phyloP scores from a whole-genome alignment of 768 basidiomycete species.

The Mrakia hoshinonis region DNA sequence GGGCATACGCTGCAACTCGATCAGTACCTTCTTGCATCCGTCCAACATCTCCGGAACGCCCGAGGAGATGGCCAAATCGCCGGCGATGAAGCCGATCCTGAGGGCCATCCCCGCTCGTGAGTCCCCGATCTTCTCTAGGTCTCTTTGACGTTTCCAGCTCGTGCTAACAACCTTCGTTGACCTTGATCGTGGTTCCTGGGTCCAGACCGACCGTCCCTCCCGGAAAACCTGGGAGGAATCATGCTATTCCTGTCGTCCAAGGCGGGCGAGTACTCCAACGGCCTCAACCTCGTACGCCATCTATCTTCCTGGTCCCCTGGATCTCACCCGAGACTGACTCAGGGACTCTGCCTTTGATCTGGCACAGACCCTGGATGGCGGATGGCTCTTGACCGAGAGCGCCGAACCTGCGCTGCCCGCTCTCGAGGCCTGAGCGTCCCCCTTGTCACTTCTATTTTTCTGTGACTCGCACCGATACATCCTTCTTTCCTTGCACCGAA shows the following conservation, averaged over 20 bases:
- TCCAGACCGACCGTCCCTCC: neutral
- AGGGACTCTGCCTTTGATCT: too few relatives aligned
- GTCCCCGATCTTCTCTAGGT: neutral
- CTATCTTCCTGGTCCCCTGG: too few relatives aligned
- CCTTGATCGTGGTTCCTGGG: neutral
- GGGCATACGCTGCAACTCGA: neutral
- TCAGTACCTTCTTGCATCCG: neutral
- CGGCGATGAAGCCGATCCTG: neutral
- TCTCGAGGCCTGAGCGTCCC: too few relatives aligned
- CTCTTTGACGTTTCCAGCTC: neutral
- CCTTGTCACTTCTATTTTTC: too few relatives aligned
- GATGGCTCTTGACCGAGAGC: neutral
- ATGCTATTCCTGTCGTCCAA: slow-evolving; percentile 3
- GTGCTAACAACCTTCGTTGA: neutral
- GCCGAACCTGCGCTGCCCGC: neutral
- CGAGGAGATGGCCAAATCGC: neutral
- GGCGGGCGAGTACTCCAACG: slow-evolving; percentile 1
- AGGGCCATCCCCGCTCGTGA: slow-evolving; percentile 2
- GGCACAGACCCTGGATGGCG: neutral
- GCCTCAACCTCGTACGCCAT: neutral
- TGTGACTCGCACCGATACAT: too few relatives aligned
- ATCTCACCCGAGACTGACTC: too few relatives aligned
- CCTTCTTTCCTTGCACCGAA: too few relatives aligned
- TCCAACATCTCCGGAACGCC: neutral
- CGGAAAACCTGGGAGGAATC: slow-evolving; percentile 1